Evolutionary conservation across 805 yeast species (phyloP), one percentile per base, ranked within the genome.

Genomic region (Priceomyces fermenticarens): DNA sequence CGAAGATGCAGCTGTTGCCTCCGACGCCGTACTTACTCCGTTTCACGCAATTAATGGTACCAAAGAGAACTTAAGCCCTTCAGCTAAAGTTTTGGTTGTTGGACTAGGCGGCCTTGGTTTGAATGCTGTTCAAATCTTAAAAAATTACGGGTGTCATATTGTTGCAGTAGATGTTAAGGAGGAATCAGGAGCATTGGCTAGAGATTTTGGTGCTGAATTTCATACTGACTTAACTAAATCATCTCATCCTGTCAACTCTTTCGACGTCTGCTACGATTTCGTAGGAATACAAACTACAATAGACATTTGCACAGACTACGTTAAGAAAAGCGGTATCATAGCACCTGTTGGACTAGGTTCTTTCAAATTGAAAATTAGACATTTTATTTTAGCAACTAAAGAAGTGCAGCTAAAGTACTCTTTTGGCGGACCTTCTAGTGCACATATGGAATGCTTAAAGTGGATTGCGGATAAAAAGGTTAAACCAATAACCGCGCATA

Each of bases 361-460:
- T 26, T 52, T 55, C 38, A 57, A 60, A 33, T 45, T 72, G 13
- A 36, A 36, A 4, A 43, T 70, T 30, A 55, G 54, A 30, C 64
- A 67, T 41, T 65, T 51, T 43, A 60, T 60, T 3, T 49, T 72
- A 40, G 73, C 74, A 10, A 44, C 67, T 35, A 58, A 73, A 42
- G 78, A 74, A 49, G 59, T 68, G 20, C 57, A 62, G 37, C 46
- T 72, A 31, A 50, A 62, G 27, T 70, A 64, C 45, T 59, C 65
- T 33, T 69, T 70, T 46, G 76, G 78, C 28, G 80, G 80, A 16
- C 63, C 65, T 10, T 64, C 72, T 1, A 47, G 51, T 8, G 77
- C 74, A 38, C 75, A 70, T 46, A 47, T 52, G 16, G 77, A 73
- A 41, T 59, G 67, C 28, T 58, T 75, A 62, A 53, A 64, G 26